A percentile compares a stretch with the other conserved stretches of the same genome.
phyloP scores from a whole-genome alignment of 345 rosid genomes.

The Rhizophora apiculata region DNA sequence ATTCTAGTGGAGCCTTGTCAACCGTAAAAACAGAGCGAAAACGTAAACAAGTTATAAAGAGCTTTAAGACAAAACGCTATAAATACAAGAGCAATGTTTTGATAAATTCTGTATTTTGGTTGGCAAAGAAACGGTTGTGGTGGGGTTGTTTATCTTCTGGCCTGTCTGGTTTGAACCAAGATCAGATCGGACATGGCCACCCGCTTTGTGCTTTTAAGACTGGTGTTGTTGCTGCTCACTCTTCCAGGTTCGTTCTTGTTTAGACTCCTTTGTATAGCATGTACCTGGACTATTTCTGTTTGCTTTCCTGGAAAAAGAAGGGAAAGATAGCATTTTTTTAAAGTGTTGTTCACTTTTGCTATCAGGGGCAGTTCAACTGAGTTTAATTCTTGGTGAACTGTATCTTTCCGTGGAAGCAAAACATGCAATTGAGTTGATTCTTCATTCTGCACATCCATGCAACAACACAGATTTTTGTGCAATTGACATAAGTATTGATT shows the following conservation, averaged over 20 bases:
- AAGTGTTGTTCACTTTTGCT: background rate
- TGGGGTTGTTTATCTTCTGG: background rate
- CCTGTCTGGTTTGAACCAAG: constrained; percentile 12
- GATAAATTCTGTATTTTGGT: background rate
- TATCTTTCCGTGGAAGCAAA: background rate
- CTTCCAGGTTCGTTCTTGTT: constrained; percentile 50
- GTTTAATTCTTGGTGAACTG: background rate
- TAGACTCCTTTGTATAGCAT: background rate
- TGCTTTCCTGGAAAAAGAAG: background rate
- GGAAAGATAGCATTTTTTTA: background rate
- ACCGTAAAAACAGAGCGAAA: background rate
- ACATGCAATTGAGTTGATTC: background rate
- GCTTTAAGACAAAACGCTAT: background rate
- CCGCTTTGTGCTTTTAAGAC: constrained; percentile 23
- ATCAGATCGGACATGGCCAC: constrained; percentile 39
- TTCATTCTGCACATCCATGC: no score
- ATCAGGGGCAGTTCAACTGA: background rate
- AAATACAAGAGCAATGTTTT: background rate
- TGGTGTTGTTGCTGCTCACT: constrained; percentile 34
- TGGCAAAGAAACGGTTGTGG: constrained; percentile 10
- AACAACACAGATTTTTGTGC: no score
- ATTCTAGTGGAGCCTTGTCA: background rate
- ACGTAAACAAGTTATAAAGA: no score
- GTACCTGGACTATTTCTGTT: constrained; percentile 3
- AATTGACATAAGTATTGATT: no score